Percentiles rank a stretch among this genome's conserved stretches.
These are phyloP conservation scores for Saccharomyces hybrid DNA, from an alignment of 1,139 yeast species.

Conservation along the genomic window DNA sequence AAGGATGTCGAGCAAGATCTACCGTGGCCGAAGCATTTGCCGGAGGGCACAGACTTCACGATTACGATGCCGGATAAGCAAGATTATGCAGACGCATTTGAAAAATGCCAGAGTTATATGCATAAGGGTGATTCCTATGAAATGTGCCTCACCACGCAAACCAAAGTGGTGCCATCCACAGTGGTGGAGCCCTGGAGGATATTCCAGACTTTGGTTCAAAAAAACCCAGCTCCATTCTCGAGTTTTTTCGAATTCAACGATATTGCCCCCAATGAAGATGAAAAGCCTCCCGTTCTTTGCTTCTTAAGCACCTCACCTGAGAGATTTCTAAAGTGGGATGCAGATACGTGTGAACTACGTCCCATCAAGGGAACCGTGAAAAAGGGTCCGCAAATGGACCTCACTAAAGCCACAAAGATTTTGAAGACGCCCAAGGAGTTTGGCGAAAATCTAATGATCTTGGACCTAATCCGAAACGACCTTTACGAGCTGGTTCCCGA, in stretches of 20 bases:
- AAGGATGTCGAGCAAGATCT: slow-evolving; percentile 3
- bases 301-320: slow-evolving; percentile 91
- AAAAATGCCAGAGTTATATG: slow-evolving; percentile 59
- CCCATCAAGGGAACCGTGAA: slow-evolving; percentile 95
- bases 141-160: slow-evolving; percentile 78
- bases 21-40: slow-evolving; percentile 18
- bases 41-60: slow-evolving; percentile 17
- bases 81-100: slow-evolving; percentile 49
- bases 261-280: slow-evolving; percentile 21
- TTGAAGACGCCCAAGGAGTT: slow-evolving; percentile 83
- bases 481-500: slow-evolving; percentile 58
- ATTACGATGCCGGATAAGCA: slow-evolving; percentile 47
- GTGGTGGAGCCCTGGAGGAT: slow-evolving; percentile 62
- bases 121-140: slow-evolving; percentile 89
- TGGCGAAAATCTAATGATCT: slow-evolving; percentile 96
- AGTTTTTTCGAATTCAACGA: slow-evolving; percentile 72
- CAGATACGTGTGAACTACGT: slow-evolving; percentile 59
- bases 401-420: slow-evolving; percentile 53
- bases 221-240: slow-evolving; percentile 91
- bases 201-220: slow-evolving; percentile 59
- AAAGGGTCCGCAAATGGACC: slow-evolving; percentile 47
- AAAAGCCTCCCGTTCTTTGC: slow-evolving; percentile 29
- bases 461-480: slow-evolving; percentile 90
- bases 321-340: slow-evolving; percentile 75
- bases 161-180: slow-evolving; percentile 47